A percentile compares a stretch with the other conserved stretches of the same genome.
These are phyloP conservation scores for Canna indica DNA, from an alignment of 176 grass and related monocot genomes.

Conservation along the genomic window DNA sequence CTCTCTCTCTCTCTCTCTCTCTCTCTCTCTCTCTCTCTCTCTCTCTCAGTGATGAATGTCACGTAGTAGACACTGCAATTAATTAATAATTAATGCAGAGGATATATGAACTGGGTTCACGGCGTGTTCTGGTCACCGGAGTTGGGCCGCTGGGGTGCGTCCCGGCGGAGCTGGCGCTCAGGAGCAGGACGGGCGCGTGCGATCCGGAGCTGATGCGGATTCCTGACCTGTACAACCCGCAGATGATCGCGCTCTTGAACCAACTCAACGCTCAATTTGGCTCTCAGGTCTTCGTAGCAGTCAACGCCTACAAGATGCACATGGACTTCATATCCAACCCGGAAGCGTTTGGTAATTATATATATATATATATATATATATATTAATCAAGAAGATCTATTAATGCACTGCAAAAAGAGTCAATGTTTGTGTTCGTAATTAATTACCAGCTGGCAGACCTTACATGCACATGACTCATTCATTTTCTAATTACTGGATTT, in stretches of 20 bases:
- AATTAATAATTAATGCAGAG: constrained; percentile 9
- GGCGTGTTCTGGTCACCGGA: constrained; percentile 65
- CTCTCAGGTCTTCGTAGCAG: constrained; percentile 34
- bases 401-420: too few species aligned
- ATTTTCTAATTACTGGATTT: too few species aligned
- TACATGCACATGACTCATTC: background rate
- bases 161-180: constrained; percentile 62
- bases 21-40: background rate
- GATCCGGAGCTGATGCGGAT: constrained; percentile 68
- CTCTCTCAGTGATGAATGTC: too few species aligned
- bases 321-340: constrained; percentile 66
- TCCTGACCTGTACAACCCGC: constrained; percentile 61
- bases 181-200: constrained; percentile 54
- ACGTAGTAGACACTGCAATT: background rate
- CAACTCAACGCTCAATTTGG: constrained; percentile 40
- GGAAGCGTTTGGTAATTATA: constrained; percentile 26
- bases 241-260: constrained; percentile 21
- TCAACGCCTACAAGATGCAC: constrained; percentile 54
- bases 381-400: too few species aligned
- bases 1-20: background rate
- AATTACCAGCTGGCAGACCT: too few species aligned
- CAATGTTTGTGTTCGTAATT: too few species aligned
- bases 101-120: constrained; percentile 38
- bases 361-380: too few species aligned
- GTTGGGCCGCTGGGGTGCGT: constrained; percentile 76